phyloP scores from a whole-genome alignment of 2,329 filamentous ascomycete genomes.

The Neobulgaria alba region DNA sequence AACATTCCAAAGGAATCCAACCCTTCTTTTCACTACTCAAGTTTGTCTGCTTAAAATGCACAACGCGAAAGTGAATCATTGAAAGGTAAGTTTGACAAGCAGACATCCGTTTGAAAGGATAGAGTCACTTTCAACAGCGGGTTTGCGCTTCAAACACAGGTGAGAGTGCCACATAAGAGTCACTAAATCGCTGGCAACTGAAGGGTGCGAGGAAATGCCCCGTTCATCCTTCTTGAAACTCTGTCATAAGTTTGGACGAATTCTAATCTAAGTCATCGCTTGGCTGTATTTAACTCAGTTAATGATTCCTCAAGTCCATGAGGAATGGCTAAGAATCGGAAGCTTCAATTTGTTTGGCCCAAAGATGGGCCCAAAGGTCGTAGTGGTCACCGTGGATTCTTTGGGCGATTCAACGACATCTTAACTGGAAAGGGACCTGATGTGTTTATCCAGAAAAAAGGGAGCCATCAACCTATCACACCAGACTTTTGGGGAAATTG shows the following conservation, averaged over 20 bases:
- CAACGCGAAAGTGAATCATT: too few relatives aligned
- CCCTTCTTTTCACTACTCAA: too few relatives aligned
- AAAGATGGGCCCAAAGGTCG: constrained; percentile 24
- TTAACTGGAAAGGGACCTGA: constrained; percentile 33
- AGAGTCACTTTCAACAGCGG: not conserved
- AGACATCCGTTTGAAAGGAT: not conserved
- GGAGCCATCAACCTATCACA: constrained; percentile 14
- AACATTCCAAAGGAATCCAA: too few relatives aligned
- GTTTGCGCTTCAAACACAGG: constrained; percentile 15
- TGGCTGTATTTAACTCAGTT: too few relatives aligned
- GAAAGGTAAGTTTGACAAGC: constrained; percentile 17
- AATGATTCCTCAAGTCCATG: too few relatives aligned
- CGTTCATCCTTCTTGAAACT: too few relatives aligned
- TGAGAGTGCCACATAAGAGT: constrained; percentile 11
- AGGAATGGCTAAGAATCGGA: constrained; percentile 1
- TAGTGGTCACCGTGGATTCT: constrained; percentile 20
- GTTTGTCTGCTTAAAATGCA: too few relatives aligned
- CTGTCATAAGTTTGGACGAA: too few relatives aligned
- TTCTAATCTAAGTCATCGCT: too few relatives aligned
- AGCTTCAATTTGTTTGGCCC: constrained; percentile 24
- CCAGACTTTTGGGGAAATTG: constrained; percentile 26
- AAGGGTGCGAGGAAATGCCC: too few relatives aligned
- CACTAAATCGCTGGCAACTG: constrained; percentile 1
- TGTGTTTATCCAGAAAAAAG: constrained; percentile 29
- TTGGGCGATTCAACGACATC: constrained; percentile 29